A percentile compares a stretch with the other conserved stretches of the same genome.
Evolutionary conservation across 202 grass and related monocot species (phyloP).

Genomic region (Panicum virgatum): DNA sequence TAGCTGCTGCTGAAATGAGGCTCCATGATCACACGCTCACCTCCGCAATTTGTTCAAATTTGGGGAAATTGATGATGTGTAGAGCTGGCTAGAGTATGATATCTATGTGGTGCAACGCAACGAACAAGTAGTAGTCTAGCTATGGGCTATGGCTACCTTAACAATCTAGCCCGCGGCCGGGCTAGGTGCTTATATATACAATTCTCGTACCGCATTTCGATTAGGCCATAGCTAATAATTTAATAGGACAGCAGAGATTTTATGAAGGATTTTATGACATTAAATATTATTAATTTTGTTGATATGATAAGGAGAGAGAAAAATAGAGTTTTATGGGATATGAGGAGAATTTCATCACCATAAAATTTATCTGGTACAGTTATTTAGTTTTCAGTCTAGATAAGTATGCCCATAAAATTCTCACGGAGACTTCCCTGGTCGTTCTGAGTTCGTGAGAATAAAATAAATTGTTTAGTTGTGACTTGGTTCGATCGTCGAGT

Average conservation of each 20-base stretch:
- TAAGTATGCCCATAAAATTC: too few relatives aligned
- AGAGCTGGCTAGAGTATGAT: not conserved
- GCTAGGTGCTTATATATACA: constrained; percentile 4
- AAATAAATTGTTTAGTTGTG: not conserved
- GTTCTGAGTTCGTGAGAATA: too few relatives aligned
- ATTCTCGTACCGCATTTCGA: not conserved
- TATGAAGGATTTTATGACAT: too few relatives aligned
- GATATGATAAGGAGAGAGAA: too few relatives aligned
- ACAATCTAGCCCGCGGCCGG: not conserved
- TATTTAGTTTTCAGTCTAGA: too few relatives aligned
- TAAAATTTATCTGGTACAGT: too few relatives aligned
- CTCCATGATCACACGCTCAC: not conserved
- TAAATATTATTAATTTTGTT: too few relatives aligned
- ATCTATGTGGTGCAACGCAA: not conserved
- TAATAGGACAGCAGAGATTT: too few relatives aligned
- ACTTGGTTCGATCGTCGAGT: not conserved
- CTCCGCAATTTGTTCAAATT: not conserved
- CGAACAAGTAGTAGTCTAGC: not conserved
- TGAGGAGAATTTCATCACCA: too few relatives aligned
- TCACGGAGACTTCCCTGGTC: too few relatives aligned
- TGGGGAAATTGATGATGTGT: not conserved
- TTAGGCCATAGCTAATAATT: too few relatives aligned
- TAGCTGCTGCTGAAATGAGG: not conserved
- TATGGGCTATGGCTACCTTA: not conserved
- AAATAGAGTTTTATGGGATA: too few relatives aligned